Evolutionary conservation across 2,329 filamentous ascomycete species (phyloP).

Genomic region (Neurospora sp.): DNA sequence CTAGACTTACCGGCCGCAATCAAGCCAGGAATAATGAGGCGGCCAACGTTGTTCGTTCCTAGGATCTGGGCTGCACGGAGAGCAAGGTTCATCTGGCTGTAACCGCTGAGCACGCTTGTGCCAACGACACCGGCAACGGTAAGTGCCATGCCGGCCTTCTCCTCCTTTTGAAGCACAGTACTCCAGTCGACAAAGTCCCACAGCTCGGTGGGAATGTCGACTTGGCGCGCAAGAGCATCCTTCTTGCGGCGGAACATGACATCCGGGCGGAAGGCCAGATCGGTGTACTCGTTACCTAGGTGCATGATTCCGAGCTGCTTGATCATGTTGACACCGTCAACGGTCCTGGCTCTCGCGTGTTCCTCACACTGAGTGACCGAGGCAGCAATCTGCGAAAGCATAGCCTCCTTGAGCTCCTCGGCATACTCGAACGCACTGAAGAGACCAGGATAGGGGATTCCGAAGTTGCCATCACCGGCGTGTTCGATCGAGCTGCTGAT

Average conservation of each 20-base stretch:
- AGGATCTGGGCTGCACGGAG: conserved; percentile 72
- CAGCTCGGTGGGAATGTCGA: conserved; percentile 79
- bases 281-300: conserved; percentile 75
- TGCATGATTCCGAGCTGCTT: conserved; percentile 83
- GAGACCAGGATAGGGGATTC: conserved; percentile 78
- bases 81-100: conserved; percentile 82
- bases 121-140: conserved; percentile 83
- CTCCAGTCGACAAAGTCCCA: conserved; percentile 89
- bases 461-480: conserved; percentile 67
- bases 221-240: conserved; percentile 71
- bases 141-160: conserved; percentile 94
- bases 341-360: conserved; percentile 66
- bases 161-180: conserved; percentile 75
- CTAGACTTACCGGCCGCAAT: conserved; percentile 61
- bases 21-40: conserved; percentile 70
- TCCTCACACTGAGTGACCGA: conserved; percentile 76
- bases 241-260: conserved; percentile 86
- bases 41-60: conserved; percentile 70
- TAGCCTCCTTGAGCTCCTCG: conserved; percentile 83
- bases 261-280: conserved; percentile 80
- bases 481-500: conserved; percentile 66
- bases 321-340: conserved; percentile 74
- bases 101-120: conserved; percentile 68
- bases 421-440: conserved; percentile 83
- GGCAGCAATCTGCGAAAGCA: conserved; percentile 77